These are phyloP conservation scores for Spinacia oleracea DNA, from an alignment of 179 eudicot genomes.

Conservation along the genomic window DNA sequence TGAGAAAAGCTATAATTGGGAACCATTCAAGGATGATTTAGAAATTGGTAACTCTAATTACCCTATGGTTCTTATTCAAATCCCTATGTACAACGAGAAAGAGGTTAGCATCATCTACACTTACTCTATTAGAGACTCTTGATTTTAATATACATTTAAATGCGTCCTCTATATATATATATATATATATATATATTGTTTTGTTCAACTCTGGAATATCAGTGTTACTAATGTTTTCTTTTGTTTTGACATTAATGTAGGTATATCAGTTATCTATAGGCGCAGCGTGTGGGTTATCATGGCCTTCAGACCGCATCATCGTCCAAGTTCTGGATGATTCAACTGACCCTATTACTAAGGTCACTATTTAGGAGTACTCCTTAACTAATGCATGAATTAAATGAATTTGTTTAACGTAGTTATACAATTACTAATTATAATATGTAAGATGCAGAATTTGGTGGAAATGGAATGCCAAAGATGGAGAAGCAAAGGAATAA, in stretches of 20 bases:
- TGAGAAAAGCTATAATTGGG: slow-evolving; percentile 67
- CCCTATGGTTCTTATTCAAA: slow-evolving; percentile 84
- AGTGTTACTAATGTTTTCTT: not conserved
- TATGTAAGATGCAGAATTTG: slow-evolving; percentile 40
- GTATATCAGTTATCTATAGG: slow-evolving; percentile 86
- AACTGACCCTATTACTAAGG: slow-evolving; percentile 68
- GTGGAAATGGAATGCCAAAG: slow-evolving; percentile 74
- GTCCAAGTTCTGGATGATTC: slow-evolving; percentile 89
- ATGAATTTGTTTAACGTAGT: too few relatives aligned
- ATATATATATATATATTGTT: too few relatives aligned
- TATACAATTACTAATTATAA: not conserved
- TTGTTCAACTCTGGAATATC: too few relatives aligned
- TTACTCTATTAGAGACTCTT: too few relatives aligned
- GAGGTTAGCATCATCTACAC: slow-evolving; percentile 58
- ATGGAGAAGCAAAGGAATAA: slow-evolving; percentile 83
- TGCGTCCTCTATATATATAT: too few relatives aligned
- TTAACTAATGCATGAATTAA: too few relatives aligned
- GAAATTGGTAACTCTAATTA: slow-evolving; percentile 64
- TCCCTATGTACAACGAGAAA: slow-evolving; percentile 84
- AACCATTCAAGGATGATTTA: slow-evolving; percentile 69
- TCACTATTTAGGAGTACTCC: slow-evolving; percentile 1
- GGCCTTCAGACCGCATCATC: slow-evolving; percentile 86
- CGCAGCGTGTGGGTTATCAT: slow-evolving; percentile 88
- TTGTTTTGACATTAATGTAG: slow-evolving; percentile 28
- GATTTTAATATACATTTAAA: too few relatives aligned